Conservation (phyloP, 805 yeast species). For the Candida golubevii region DNA sequence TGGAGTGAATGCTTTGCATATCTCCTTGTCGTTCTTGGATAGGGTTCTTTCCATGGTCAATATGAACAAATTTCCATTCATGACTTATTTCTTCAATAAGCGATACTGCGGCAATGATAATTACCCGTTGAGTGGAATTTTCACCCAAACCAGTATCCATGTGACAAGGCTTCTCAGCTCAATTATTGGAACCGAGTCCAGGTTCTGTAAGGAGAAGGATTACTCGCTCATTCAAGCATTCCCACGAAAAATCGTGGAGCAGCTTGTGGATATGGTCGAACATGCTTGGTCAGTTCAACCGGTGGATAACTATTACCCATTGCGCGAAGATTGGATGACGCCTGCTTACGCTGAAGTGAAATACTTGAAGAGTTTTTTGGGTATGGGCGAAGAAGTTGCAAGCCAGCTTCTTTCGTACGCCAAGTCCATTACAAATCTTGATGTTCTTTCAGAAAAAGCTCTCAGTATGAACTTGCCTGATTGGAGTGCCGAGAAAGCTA, state of each 20-base stretch:
- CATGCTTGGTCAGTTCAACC: slow-evolving; percentile 9
- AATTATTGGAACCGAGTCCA: slow-evolving; percentile 11
- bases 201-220: slow-evolving; percentile 1
- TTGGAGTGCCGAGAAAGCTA: slow-evolving; percentile 5
- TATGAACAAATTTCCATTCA: slow-evolving; percentile 7
- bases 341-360: slow-evolving; percentile 9
- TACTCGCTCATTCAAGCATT: slow-evolving; percentile 9
- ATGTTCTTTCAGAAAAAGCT: slow-evolving; percentile 2
- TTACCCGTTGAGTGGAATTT: slow-evolving; percentile 7
- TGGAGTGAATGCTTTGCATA: slow-evolving; percentile 1
- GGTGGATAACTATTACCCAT: slow-evolving; percentile 7
- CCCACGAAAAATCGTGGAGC: slow-evolving; percentile 4
- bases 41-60: slow-evolving; percentile 3
- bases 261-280: slow-evolving; percentile 7
- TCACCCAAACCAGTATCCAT: slow-evolving; percentile 4
- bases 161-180: slow-evolving; percentile 4
- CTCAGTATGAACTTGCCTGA: slow-evolving; percentile 1
- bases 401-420: slow-evolving; percentile 2
- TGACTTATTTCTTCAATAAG: slow-evolving; percentile 7
- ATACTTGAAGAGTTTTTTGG: slow-evolving; percentile 2
- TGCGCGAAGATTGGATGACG: slow-evolving; percentile 11
- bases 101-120: slow-evolving; percentile 13
- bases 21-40: slow-evolving; percentile 1
- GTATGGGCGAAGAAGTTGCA: neutral
- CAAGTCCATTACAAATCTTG: slow-evolving; percentile 2